Base-by-base conservation (phyloP, 352 stramenopile genomes). In the Globisporangium camurandrum region DNA sequence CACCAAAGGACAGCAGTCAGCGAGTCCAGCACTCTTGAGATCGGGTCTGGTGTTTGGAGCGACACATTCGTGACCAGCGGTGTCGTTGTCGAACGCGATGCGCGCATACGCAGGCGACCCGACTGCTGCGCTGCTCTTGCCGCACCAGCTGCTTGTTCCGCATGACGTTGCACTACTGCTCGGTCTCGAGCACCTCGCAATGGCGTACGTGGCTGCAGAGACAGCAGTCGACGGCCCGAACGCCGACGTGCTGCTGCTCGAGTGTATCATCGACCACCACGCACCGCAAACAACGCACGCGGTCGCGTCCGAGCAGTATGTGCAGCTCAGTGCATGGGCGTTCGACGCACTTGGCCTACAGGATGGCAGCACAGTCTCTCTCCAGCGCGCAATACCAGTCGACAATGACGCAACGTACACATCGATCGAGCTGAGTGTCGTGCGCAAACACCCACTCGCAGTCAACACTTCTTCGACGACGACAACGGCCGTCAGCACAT, bases 311-410 rank as follows among this genome's bases (percentile, higher is more conserved):
- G 12, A 23, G 26, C 55, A 57, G 17, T 41, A 52, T 14, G 63
- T 84, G 46, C 71, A 85, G 41, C 28, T 87, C 22, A 65, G 66
- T 49, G 45, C 75, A 31, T 90, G 75, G 78, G 61, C 70, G 6
- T 41, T 86, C 26, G 54, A 84, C 4, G 43, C 44, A 11, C 53
- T 75, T 1, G 30, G 22, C 1, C 30, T 66, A 2, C 22, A n/a
- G 4, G 54, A 71, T 8, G 62, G 52, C 20, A 40, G 12, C 16
- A 8, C 14, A 14, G 30, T 57, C 16, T 31, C 7, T 24, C 30
- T 59, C 7, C 49, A 22, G 52, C 38, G 17, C 49, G 7, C 33
- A 20, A 27, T 14, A 6, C 19, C 61, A 7, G 58, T 66, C 10
- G 54, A 70, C 16, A 42, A 41, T 3, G 46, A 16, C 37, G 27